Percentiles rank a stretch among this genome's conserved stretches.
These are phyloP conservation scores for Periconia sp. DNA, from an alignment of 2,329 filamentous ascomycete genomes.

Conservation along the genomic window DNA sequence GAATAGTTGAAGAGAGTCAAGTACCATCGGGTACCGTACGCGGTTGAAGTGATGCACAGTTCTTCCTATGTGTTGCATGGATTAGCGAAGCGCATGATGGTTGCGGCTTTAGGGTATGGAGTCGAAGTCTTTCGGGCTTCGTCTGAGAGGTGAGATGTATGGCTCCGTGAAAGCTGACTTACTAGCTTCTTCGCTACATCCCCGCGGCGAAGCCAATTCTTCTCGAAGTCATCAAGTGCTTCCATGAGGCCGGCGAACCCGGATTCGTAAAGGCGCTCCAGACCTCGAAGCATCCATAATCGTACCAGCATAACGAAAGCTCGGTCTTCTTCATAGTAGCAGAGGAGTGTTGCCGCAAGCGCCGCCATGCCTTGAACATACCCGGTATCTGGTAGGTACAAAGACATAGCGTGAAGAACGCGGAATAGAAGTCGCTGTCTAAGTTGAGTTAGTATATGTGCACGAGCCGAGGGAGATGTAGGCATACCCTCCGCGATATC, in stretches of 20 bases:
- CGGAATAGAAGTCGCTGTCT: slow-evolving; percentile 86
- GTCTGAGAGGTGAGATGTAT: no score
- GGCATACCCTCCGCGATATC: slow-evolving; percentile 79
- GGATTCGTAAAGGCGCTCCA: slow-evolving; percentile 81
- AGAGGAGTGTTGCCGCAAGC: slow-evolving; percentile 87
- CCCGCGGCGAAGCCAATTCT: slow-evolving; percentile 77
- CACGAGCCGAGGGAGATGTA: no score
- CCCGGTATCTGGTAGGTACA: slow-evolving; percentile 89
- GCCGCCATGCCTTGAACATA: slow-evolving; percentile 99
- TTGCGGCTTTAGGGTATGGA: no score
- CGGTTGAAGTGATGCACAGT: slow-evolving; percentile 80
- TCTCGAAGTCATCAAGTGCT: slow-evolving; percentile 83
- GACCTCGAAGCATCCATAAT: slow-evolving; percentile 85
- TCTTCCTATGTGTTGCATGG: slow-evolving; percentile 65
- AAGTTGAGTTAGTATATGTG: slow-evolving; percentile 18
- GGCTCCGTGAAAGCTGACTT: slow-evolving; percentile 53
- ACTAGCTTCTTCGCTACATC: slow-evolving; percentile 83
- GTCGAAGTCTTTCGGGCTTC: no score
- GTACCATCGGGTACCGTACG: slow-evolving; percentile 98
- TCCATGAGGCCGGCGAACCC: slow-evolving; percentile 89
- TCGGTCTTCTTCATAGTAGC: slow-evolving; percentile 95
- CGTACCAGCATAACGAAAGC: slow-evolving; percentile 97
- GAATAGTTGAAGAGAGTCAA: slow-evolving; percentile 97
- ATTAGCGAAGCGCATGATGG: slow-evolving; percentile 32
- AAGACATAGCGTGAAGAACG: slow-evolving; percentile 86